These are phyloP conservation scores for Diaporthe vexans DNA, from an alignment of 2,329 filamentous ascomycete genomes.

Conservation along the genomic window DNA sequence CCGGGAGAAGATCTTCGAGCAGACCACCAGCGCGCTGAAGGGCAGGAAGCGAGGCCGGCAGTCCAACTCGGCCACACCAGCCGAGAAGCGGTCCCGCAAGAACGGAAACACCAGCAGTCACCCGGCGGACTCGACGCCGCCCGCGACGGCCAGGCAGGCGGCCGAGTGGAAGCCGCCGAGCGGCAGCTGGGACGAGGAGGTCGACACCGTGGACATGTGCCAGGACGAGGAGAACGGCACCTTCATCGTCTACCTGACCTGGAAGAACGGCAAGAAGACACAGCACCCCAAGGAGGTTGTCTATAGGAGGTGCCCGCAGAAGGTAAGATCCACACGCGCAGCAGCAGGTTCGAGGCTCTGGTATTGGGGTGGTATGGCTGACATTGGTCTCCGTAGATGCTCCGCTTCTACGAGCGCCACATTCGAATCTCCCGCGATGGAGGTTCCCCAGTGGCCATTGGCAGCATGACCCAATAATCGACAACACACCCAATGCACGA, in stretches of 20 bases:
- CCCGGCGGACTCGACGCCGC: conserved; percentile 63
- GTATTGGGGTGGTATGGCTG: not conserved
- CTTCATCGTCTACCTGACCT: conserved; percentile 78
- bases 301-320: conserved; percentile 84
- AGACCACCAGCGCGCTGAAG: conserved; percentile 64
- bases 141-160: conserved; percentile 55
- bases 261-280: conserved; percentile 81
- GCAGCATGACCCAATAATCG: conserved; percentile 33
- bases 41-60: conserved; percentile 71
- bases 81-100: conserved; percentile 62
- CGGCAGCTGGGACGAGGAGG: conserved; percentile 83
- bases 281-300: conserved; percentile 78
- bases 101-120: conserved; percentile 65
- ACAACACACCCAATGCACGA: not conserved
- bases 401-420: conserved; percentile 71
- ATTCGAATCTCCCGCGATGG: conserved; percentile 56
- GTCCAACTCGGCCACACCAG: conserved; percentile 54
- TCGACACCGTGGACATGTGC: conserved; percentile 79
- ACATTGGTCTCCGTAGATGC: conserved; percentile 59
- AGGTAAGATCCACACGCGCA: conserved; percentile 61
- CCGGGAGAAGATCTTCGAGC: conserved; percentile 66
- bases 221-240: conserved; percentile 73
- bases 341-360: not conserved
- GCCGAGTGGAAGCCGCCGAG: conserved; percentile 75
- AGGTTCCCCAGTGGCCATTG: conserved; percentile 36